Evolutionary conservation across 177 flowering plant species (phyloP).

Genomic region (Vitis hybrid): DNA sequence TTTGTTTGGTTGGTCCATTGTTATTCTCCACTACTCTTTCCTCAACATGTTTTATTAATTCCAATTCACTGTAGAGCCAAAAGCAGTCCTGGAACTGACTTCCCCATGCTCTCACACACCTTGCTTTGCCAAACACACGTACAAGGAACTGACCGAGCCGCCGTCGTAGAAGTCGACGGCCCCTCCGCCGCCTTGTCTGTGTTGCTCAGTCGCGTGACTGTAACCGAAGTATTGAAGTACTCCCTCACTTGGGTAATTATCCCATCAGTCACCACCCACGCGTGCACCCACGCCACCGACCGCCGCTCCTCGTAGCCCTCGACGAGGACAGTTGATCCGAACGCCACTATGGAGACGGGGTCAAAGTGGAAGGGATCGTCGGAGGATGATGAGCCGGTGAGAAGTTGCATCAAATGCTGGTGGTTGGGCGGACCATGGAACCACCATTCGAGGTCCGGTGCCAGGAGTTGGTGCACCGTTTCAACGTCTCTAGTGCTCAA

Average conservation of each 20-base stretch:
- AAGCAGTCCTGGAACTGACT: slow-evolving; percentile 21
- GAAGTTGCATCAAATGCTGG: slow-evolving; percentile 25
- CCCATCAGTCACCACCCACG: slow-evolving; percentile 52
- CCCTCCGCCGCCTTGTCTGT: no score
- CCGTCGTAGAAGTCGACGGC: neutral
- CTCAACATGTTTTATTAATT: no score
- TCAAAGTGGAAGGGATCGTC: slow-evolving; percentile 8
- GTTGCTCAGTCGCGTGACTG: slow-evolving; percentile 33
- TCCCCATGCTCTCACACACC: slow-evolving; percentile 1
- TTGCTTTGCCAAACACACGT: slow-evolving; percentile 20
- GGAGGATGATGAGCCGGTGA: slow-evolving; percentile 16
- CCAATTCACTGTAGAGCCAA: slow-evolving; percentile 8
- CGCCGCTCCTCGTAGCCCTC: slow-evolving; percentile 40
- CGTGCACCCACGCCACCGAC: slow-evolving; percentile 50
- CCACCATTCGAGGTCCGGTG: slow-evolving; percentile 30
- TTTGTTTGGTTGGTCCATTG: no score
- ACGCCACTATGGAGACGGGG: slow-evolving; percentile 28
- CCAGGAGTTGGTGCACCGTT: slow-evolving; percentile 17
- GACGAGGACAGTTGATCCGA: slow-evolving; percentile 41
- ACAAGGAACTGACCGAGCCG: no score
- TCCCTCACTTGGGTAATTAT: slow-evolving; percentile 50
- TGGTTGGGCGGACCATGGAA: slow-evolving; percentile 30
- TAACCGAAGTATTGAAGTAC: slow-evolving; percentile 53
- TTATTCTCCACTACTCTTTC: no score
- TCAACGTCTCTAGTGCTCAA: slow-evolving; percentile 12